Percentiles rank a stretch among this genome's conserved stretches.
These are phyloP conservation scores for Leccinum colubrinum DNA, from an alignment of 1,284 basidiomycete genomes.

Conservation along the genomic window DNA sequence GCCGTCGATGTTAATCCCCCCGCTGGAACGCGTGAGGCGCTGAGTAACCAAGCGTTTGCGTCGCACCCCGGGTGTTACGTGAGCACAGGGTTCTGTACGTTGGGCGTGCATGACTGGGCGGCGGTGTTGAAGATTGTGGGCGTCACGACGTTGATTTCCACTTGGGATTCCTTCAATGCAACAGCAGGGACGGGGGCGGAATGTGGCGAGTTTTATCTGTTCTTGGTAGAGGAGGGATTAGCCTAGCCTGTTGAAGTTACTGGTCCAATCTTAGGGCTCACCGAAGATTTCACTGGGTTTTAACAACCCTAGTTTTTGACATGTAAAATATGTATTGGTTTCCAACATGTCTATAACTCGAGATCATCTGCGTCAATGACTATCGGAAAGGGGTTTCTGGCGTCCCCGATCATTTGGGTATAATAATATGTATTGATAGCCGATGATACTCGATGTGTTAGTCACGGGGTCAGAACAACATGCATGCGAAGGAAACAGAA, in stretches of 20 bases:
- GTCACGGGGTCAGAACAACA: not conserved
- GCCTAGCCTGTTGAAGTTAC: constrained; percentile 1
- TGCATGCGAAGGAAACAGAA: not conserved
- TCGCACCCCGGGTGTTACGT: constrained; percentile 43
- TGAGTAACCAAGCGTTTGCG: constrained; percentile 38
- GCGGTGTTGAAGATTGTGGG: constrained; percentile 39
- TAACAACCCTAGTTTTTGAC: not conserved
- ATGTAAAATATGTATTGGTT: not conserved
- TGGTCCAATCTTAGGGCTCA: not conserved
- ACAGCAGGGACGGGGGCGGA: constrained; percentile 6
- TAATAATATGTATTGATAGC: constrained; percentile 51
- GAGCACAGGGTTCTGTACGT: constrained; percentile 38
- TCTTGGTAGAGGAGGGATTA: constrained; percentile 13
- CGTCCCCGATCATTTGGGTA: constrained; percentile 50
- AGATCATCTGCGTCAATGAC: not conserved
- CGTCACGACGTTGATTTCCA: constrained; percentile 24
- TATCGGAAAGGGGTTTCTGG: constrained; percentile 32
- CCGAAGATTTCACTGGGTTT: not conserved
- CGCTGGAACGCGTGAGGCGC: constrained; percentile 30
- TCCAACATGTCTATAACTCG: not conserved
- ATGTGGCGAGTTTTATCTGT: constrained; percentile 17
- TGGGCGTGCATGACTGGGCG: constrained; percentile 36
- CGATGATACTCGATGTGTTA: constrained; percentile 43
- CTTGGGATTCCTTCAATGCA: constrained; percentile 19
- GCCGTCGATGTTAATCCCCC: constrained; percentile 21